Evolutionary conservation across 805 yeast species (phyloP).

Genomic region (Sugiyamaella americana): DNA sequence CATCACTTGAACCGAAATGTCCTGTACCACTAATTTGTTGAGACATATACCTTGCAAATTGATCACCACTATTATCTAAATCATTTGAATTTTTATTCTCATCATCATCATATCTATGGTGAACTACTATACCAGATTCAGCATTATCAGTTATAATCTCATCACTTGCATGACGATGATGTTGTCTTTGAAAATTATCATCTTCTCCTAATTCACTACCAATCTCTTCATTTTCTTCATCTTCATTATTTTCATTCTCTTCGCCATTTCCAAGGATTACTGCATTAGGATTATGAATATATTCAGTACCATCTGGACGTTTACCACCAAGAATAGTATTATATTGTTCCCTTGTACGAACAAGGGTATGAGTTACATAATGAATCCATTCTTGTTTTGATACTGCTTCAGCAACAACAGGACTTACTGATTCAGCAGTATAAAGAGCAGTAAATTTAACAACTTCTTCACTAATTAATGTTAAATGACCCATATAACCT

Average conservation of each 20-base stretch:
- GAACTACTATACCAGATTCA: conserved; percentile 20
- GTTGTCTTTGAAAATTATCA: conserved; percentile 9
- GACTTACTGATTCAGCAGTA: conserved; percentile 54
- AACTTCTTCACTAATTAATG: conserved; percentile 90
- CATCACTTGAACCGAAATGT: conserved; percentile 48
- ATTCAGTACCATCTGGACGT: conserved; percentile 39
- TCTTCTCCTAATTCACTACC: conserved; percentile 17
- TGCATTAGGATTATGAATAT: conserved; percentile 29
- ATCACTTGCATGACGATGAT: conserved; percentile 15
- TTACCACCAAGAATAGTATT: conserved; percentile 90
- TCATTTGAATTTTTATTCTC: conserved; percentile 24
- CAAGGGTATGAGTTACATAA: conserved; percentile 75
- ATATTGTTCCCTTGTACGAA: conserved; percentile 88
- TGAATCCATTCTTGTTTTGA: conserved; percentile 61
- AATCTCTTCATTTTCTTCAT: conserved; percentile 16
- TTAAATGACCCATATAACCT: conserved; percentile 97
- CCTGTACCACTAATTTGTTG: conserved; percentile 57
- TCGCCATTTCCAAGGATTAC: conserved; percentile 31
- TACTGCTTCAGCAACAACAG: conserved; percentile 44
- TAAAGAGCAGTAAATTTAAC: conserved; percentile 71
- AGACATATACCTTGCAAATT: conserved; percentile 67
- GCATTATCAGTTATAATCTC: conserved; percentile 18
- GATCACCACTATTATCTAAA: conserved; percentile 34
- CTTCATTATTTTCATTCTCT: conserved; percentile 32
- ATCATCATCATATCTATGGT: conserved; percentile 15